Evolutionary conservation across 257 asterid species (phyloP).

Genomic region (Lithospermum erythrorhizon): DNA sequence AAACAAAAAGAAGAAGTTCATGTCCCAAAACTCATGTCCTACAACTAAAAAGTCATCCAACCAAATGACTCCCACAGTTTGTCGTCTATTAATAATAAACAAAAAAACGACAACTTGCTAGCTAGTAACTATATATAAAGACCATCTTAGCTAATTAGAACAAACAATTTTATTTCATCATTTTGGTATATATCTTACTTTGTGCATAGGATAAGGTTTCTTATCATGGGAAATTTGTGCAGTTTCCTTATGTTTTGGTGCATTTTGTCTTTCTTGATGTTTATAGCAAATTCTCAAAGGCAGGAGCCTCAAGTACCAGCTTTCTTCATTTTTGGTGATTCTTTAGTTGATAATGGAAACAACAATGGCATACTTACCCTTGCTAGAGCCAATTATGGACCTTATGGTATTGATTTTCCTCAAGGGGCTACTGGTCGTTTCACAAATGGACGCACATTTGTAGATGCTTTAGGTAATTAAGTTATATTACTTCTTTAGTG

Average conservation of each 20-base stretch:
- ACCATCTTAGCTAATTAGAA: neutral
- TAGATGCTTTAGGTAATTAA: constrained; percentile 51
- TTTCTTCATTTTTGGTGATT: constrained; percentile 71
- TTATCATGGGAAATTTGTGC: neutral
- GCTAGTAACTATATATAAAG: neutral
- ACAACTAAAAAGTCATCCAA: neutral
- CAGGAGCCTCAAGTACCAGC: constrained; percentile 56
- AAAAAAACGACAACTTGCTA: neutral
- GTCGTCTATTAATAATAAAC: neutral
- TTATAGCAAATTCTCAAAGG: constrained; percentile 31
- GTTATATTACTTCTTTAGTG: neutral
- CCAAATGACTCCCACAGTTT: neutral
- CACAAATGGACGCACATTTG: constrained; percentile 84
- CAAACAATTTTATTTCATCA: neutral
- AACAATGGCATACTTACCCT: constrained; percentile 63
- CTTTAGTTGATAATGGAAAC: constrained; percentile 86
- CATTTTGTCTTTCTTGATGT: constrained; percentile 14
- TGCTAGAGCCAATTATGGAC: constrained; percentile 74
- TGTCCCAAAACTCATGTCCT: neutral
- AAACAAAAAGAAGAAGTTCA: no score
- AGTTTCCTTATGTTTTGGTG: neutral
- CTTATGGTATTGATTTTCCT: constrained; percentile 78
- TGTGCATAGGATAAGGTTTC: neutral
- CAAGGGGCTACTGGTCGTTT: constrained; percentile 77
- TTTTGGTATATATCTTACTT: neutral